phyloP scores from a whole-genome alignment of 2,329 filamentous ascomycete genomes.

The Triangularia setosa region DNA sequence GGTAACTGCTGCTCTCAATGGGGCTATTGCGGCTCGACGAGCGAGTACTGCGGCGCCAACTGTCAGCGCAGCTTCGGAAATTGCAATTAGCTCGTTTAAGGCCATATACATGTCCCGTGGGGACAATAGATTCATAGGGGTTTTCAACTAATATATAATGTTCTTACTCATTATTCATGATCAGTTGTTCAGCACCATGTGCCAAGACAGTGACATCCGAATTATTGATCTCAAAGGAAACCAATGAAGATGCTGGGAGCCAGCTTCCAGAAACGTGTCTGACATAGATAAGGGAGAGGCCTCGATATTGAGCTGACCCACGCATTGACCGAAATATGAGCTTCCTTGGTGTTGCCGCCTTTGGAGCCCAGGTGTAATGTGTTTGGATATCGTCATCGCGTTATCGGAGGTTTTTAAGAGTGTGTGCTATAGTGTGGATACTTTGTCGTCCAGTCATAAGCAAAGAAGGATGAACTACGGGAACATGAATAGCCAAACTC shows the following conservation, averaged over 20 bases:
- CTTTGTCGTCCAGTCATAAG: neutral
- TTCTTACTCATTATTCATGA: neutral
- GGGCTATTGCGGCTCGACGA: conserved; percentile 14
- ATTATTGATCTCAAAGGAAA: neutral
- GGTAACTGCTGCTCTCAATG: conserved; percentile 16
- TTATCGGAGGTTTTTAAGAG: neutral
- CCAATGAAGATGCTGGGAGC: neutral
- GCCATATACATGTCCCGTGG: neutral
- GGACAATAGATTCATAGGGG: neutral
- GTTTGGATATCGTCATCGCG: neutral
- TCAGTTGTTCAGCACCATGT: neutral
- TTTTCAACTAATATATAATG: neutral
- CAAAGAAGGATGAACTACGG: neutral
- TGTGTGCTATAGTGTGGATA: neutral
- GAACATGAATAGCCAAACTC: neutral
- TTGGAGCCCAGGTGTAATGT: too few relatives aligned
- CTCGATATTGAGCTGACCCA: neutral
- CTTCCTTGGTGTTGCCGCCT: neutral
- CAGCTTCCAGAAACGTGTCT: too few relatives aligned
- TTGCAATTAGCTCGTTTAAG: neutral
- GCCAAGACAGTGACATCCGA: neutral
- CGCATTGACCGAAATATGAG: neutral
- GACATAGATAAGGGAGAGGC: too few relatives aligned
- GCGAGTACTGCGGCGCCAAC: conserved; percentile 11
- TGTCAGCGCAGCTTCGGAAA: conserved; percentile 12